These are phyloP conservation scores for Fusarium buxicola DNA, from an alignment of 2,329 filamentous ascomycete genomes.

Conservation along the genomic window DNA sequence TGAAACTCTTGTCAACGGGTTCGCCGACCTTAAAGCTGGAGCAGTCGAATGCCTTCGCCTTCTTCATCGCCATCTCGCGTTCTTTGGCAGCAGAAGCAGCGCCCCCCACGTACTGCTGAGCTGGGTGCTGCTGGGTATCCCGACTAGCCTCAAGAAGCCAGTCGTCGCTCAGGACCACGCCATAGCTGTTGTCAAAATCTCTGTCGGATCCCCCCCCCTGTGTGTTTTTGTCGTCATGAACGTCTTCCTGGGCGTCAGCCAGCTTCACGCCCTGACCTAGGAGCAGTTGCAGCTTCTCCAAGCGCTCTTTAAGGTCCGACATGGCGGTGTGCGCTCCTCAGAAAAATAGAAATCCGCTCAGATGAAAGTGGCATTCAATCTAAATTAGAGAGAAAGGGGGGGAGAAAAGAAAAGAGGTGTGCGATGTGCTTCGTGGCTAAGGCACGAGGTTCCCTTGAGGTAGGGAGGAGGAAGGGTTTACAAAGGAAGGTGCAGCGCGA, in stretches of 20 bases:
- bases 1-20: conserved; percentile 38
- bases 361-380: background rate
- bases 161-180: conserved; percentile 14
- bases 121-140: background rate
- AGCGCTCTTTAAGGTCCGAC: conserved; percentile 32
- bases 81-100: conserved; percentile 11
- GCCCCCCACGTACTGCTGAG: conserved; percentile 1
- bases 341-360: background rate
- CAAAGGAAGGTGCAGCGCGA: conserved; percentile 6
- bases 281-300: conserved; percentile 37
- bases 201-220: background rate
- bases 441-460: background rate
- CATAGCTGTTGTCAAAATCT: background rate
- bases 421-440: background rate
- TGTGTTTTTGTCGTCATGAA: background rate
- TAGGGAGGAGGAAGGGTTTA: conserved; percentile 2
- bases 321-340: conserved; percentile 19
- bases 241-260: conserved; percentile 12
- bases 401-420: background rate
- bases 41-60: conserved; percentile 39
- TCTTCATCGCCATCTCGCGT: conserved; percentile 13
- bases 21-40: conserved; percentile 43
- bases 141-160: conserved; percentile 9
- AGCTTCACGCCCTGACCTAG: conserved; percentile 39
- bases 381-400: background rate